These are phyloP conservation scores for Penicillium aurantiogriseum DNA, from an alignment of 2,329 filamentous ascomycete genomes.

Conservation along the genomic window DNA sequence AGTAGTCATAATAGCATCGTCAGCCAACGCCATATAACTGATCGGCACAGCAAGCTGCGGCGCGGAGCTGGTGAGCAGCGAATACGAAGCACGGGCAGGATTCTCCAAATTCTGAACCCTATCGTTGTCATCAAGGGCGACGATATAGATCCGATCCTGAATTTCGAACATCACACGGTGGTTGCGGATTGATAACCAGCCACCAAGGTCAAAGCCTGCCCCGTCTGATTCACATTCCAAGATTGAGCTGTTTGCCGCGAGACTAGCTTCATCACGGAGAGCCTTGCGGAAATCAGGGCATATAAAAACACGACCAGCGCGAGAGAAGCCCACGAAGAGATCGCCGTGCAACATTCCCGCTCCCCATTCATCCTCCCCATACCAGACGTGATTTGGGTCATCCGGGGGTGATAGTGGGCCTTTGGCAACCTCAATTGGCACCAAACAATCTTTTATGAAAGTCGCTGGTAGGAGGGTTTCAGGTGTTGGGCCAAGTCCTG, in stretches of 20 bases:
- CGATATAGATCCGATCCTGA: conserved; percentile 44
- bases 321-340: conserved; percentile 46
- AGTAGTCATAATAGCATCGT: conserved; percentile 50
- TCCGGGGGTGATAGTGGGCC: conserved; percentile 27
- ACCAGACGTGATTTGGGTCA: conserved; percentile 26
- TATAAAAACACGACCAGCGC: conserved; percentile 45
- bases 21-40: conserved; percentile 49
- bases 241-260: conserved; percentile 32
- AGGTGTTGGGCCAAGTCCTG: conserved; percentile 23
- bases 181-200: conserved; percentile 47
- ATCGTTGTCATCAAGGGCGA: conserved; percentile 40
- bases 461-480: conserved; percentile 17
- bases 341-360: conserved; percentile 46
- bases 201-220: conserved; percentile 46
- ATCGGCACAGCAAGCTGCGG: conserved; percentile 44
- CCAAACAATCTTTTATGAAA: conserved; percentile 27
- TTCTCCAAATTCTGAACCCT: conserved; percentile 22
- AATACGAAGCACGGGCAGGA: conserved; percentile 30
- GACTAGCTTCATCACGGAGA: conserved; percentile 27
- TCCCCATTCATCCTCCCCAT: conserved; percentile 48
- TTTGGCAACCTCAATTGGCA: conserved; percentile 27
- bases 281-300: conserved; percentile 46
- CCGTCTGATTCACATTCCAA: conserved; percentile 46
- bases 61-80: conserved; percentile 38
- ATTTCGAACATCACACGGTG: conserved; percentile 47